A percentile compares a stretch with the other conserved stretches of the same genome.
Evolutionary conservation across 306 rosid genomes (phyloP).

Genomic region (Corylus americana): DNA sequence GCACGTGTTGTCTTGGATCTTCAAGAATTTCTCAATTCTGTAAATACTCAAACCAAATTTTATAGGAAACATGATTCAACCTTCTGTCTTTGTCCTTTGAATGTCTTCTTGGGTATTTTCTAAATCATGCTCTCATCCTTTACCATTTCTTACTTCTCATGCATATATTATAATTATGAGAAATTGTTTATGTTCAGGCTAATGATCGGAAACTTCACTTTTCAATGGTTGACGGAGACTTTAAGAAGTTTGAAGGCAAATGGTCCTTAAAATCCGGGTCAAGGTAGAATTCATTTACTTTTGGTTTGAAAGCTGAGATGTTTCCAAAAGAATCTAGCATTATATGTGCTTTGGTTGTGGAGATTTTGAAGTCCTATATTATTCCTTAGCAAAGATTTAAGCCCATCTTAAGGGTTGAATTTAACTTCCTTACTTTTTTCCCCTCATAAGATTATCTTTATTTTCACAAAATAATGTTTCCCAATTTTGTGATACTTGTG

Average conservation of each 20-base stretch:
- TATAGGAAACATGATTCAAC: slow-evolving; percentile 6
- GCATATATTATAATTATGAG: not conserved
- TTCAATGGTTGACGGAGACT: slow-evolving; percentile 99
- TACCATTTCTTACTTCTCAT: slow-evolving; percentile 15
- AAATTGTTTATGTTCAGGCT: slow-evolving; percentile 47
- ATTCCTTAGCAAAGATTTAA: not conserved
- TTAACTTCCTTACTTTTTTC: too few relatives aligned
- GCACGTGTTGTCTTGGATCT: slow-evolving; percentile 98
- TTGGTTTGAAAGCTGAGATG: slow-evolving; percentile 17
- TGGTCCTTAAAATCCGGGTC: slow-evolving; percentile 83
- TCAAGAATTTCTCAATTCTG: slow-evolving; percentile 66
- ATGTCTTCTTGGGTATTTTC: not conserved
- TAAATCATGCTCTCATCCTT: not conserved
- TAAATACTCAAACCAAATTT: slow-evolving; percentile 34
- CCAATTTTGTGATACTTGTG: too few relatives aligned
- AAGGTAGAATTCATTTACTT: slow-evolving; percentile 47
- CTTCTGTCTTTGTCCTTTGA: too few relatives aligned
- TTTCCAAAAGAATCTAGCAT: slow-evolving; percentile 10
- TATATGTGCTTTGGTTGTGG: not conserved
- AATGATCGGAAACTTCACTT: slow-evolving; percentile 81
- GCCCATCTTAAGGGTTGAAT: not conserved
- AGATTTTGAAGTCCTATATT: not conserved
- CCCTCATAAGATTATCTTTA: too few relatives aligned
- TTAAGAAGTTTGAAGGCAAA: slow-evolving; percentile 92
- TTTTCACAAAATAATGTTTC: too few relatives aligned